Conservation (phyloP, 805 yeast genomes). For the Isabelozyma heimii region DNA sequence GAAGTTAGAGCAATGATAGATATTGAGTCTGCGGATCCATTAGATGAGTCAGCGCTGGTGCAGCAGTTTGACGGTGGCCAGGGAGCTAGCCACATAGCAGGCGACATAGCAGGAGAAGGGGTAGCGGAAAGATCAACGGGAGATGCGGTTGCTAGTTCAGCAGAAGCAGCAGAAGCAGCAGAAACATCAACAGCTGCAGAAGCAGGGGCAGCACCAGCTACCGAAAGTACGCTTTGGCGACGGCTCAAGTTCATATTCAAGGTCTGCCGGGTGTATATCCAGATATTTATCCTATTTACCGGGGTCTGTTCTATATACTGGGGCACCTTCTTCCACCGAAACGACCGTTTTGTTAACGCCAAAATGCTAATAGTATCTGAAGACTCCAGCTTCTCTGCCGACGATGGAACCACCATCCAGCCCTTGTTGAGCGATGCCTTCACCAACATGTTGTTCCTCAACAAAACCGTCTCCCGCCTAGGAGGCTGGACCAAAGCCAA, state of each 20-base stretch:
- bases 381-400: conserved; percentile 16
- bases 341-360: conserved; percentile 27
- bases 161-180: too few species aligned
- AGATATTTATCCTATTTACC: conserved; percentile 20
- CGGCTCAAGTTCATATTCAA: background rate
- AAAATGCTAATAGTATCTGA: conserved; percentile 35
- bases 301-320: conserved; percentile 38
- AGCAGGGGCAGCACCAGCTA: background rate
- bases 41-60: background rate
- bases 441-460: conserved; percentile 10
- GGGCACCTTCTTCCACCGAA: conserved; percentile 35
- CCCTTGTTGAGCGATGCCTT: conserved; percentile 18
- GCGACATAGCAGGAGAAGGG: too few species aligned
- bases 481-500: conserved; percentile 18
- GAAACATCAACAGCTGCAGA: too few species aligned
- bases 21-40: background rate
- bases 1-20: background rate
- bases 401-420: conserved; percentile 14
- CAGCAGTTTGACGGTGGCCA: background rate
- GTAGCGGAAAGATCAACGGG: too few species aligned
- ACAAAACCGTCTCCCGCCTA: conserved; percentile 5
- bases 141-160: too few species aligned
- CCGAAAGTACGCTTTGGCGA: background rate
- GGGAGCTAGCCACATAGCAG: too few species aligned
- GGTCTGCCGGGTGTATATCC: conserved; percentile 15